Evolutionary conservation across 805 yeast species (phyloP), one percentile per base, ranked within the genome.

Genomic region (Maudiozyma barnettii): DNA sequence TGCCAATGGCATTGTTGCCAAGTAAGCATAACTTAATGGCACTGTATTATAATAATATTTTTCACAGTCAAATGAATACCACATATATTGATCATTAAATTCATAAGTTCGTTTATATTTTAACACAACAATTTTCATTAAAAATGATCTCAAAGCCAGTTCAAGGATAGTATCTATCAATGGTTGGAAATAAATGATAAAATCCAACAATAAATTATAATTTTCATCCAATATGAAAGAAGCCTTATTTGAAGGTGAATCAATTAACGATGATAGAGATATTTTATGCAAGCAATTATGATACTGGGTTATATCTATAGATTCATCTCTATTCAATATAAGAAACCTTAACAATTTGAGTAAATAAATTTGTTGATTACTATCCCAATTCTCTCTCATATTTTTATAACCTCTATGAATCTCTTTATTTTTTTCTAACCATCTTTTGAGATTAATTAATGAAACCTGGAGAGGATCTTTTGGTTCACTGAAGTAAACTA

Each of bases 161-260:
- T 26, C 9, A 16, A 42, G 18, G 13, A 46, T 4, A 2, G 37
- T 18, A n/a, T 36, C 29, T 9, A 46, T 39, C 4, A 18, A 19
- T 22, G 46, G 47, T 30, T 38, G 41, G 38, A 50, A 41, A 21
- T 31, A 36, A 5, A 29, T 36, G 18, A 50, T 20, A 12, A 55
- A 57, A 21, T 44, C 49, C 20, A 55, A 10, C 13, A 52, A 43
- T 30, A 57, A 26, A 39, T 52, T 47, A 30, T 51, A 51, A n/a
- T 36, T n/a, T 14, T 43, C 38, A 45, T 47, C 44, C 2, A 49
- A 23, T 10, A 41, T 22, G 13, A 45, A 41, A 7, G 45, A 18
- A 4, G 45, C 23, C 20, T 35, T 23, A 21, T 35, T 47, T 14
- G 45, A 16, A 16, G 33, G 19, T 14, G 41, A 26, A 42, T 47